A percentile compares a stretch with the other conserved stretches of the same genome.
These are phyloP conservation scores for Bjerkandera adusta DNA, from an alignment of 1,284 basidiomycete species.

Conservation along the genomic window DNA sequence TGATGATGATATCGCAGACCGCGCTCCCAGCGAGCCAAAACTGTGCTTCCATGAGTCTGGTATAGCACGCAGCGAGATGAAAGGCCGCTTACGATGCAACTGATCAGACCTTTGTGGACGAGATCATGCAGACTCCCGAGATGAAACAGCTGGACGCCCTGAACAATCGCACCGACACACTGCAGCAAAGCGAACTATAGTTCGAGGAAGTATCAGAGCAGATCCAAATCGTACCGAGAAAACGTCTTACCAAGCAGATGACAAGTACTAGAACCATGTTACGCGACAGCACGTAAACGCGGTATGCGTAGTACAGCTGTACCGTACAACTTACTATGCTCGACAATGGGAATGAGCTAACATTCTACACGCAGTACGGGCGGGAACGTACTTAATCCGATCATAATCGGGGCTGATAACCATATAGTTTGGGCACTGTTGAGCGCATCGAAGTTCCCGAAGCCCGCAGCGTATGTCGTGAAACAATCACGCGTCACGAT, in stretches of 20 bases:
- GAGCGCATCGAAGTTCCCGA: conserved; percentile 23
- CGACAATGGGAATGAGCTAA: too few species aligned
- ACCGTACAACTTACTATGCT: background rate
- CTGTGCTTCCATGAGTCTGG: background rate
- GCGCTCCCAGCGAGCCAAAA: conserved; percentile 5
- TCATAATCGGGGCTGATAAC: too few species aligned
- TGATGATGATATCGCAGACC: background rate
- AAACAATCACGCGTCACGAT: conserved; percentile 25
- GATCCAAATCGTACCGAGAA: background rate
- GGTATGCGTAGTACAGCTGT: conserved; percentile 2
- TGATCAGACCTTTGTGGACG: background rate
- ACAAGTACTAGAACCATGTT: background rate
- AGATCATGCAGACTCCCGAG: background rate
- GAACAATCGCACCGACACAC: background rate
- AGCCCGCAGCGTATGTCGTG: conserved; percentile 23
- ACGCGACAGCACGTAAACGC: background rate
- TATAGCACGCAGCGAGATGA: conserved; percentile 1
- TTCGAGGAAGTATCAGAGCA: background rate
- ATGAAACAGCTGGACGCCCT: background rate
- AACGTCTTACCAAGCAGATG: background rate
- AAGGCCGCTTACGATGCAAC: background rate
- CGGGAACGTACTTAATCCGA: too few species aligned
- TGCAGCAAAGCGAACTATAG: conserved; percentile 1
- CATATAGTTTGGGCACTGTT: too few species aligned
- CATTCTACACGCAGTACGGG: too few species aligned